Conservation (phyloP, 495 filamentous ascomycete genomes). For the Tuber umbilicatum region DNA sequence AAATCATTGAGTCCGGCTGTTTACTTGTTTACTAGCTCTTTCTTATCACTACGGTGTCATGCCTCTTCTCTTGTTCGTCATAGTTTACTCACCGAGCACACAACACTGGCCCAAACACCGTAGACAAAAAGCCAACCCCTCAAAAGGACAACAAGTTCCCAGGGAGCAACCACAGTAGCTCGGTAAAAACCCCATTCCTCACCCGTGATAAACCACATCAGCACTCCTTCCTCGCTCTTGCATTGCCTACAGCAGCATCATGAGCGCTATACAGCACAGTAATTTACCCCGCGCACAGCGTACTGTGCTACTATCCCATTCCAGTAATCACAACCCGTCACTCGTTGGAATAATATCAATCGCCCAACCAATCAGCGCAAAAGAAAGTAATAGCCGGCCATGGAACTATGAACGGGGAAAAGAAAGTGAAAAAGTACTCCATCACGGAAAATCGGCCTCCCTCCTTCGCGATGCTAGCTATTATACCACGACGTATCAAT, state of each 20-base stretch:
- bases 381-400: no score
- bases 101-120: background rate
- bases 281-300: background rate
- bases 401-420: no score
- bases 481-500: no score
- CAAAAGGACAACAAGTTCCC: background rate
- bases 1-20: conserved; percentile 42
- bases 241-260: background rate
- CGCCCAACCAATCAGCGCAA: background rate
- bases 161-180: background rate
- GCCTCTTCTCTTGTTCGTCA: background rate
- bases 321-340: background rate
- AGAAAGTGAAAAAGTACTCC: conserved; percentile 7
- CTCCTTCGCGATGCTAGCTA: no score
- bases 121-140: background rate
- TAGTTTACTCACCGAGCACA: background rate
- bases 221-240: background rate
- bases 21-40: background rate
- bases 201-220: background rate
- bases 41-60: background rate
- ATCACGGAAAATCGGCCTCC: no score
- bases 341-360: background rate
- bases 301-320: background rate
- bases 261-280: background rate
- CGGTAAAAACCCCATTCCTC: background rate